These are phyloP conservation scores for Leccinum arenicola DNA, from an alignment of 768 basidiomycete species.

Conservation along the genomic window DNA sequence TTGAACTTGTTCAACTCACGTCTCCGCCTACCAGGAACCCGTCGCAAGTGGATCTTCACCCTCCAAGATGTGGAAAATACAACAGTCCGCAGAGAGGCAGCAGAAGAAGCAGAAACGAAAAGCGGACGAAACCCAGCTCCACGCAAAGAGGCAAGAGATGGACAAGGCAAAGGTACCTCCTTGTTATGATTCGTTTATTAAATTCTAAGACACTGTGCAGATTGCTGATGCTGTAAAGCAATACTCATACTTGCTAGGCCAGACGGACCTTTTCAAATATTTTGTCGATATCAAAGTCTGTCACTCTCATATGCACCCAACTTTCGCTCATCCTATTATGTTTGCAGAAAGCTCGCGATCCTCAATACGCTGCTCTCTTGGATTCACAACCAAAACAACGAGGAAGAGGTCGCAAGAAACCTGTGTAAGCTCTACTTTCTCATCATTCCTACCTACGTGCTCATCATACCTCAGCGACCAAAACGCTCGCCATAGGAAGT, in stretches of 20 bases:
- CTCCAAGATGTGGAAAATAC: slow-evolving; percentile 34
- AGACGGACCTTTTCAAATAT: slow-evolving; percentile 97
- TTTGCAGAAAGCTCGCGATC: slow-evolving; percentile 78
- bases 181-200: background rate
- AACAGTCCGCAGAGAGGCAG: slow-evolving; percentile 38
- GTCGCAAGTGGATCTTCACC: slow-evolving; percentile 27
- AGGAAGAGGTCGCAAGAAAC: slow-evolving; percentile 83
- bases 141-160: slow-evolving; percentile 75
- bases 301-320: background rate
- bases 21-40: slow-evolving; percentile 13
- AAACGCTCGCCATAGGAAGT: slow-evolving; percentile 83
- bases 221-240: slow-evolving; percentile 92
- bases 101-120: slow-evolving; percentile 56
- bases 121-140: slow-evolving; percentile 66
- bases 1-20: slow-evolving; percentile 1
- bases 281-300: slow-evolving; percentile 94
- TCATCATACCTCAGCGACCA: slow-evolving; percentile 52
- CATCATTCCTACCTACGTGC: background rate
- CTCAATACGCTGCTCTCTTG: slow-evolving; percentile 87
- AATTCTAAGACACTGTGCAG: slow-evolving; percentile 39
- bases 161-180: slow-evolving; percentile 78
- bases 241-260: slow-evolving; percentile 95
- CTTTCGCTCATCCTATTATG: background rate
- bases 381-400: slow-evolving; percentile 85
- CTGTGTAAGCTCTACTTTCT: slow-evolving; percentile 44